Base-by-base conservation (phyloP, 2,329 filamentous ascomycete genomes). In the Fusarium acutatum region DNA sequence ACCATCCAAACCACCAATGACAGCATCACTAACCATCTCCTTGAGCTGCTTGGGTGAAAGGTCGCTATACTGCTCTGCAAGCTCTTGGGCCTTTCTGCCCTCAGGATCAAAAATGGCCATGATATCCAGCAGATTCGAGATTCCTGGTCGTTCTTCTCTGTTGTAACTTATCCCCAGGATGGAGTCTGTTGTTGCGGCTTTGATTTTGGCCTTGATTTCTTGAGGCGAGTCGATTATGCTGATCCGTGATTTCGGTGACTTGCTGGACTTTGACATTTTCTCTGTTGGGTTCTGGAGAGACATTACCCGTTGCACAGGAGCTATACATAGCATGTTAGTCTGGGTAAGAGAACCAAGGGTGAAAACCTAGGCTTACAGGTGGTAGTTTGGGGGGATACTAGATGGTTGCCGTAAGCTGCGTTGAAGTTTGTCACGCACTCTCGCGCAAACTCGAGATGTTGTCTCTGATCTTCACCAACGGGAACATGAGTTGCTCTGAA, bases 261-360 rank as follows among this genome's bases (percentile, higher is more conserved):
- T 79, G 77, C 94, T 88, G 2, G 95, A 97, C 83, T 99, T 99
- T 63, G 95, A 97, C 96, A 99, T 99, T 81, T 99, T 99, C 59
- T 89, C 86, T 1, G 82, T 84, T 0, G 96, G 96, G 17, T 94
- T 86, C 58, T 89, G 90, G 28, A 99, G 89, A 24, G 95, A 97
- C 95, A 98, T 98, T 70, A 99, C 88, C 69, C 96, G 91, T 77
- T 93, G 94, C 5, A 93, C 90, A 9, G 93, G 91, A n/a, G 92
- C 92, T 94, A 24, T 6, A 54, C 11, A 28, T 38, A 12, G 17
- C 24, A 8, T 32, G 13, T 47, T 32, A 12, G 43, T 24, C 8
- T 52, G 4, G 18, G 34, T 14, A 2, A 9, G 6, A 18, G 12
- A 2, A 24, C 22, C 12, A 15, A 18, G 18, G 46, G 17, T 15